Conservation (phyloP, 2,329 filamentous ascomycete genomes). For the Fusarium staphyleae region DNA sequence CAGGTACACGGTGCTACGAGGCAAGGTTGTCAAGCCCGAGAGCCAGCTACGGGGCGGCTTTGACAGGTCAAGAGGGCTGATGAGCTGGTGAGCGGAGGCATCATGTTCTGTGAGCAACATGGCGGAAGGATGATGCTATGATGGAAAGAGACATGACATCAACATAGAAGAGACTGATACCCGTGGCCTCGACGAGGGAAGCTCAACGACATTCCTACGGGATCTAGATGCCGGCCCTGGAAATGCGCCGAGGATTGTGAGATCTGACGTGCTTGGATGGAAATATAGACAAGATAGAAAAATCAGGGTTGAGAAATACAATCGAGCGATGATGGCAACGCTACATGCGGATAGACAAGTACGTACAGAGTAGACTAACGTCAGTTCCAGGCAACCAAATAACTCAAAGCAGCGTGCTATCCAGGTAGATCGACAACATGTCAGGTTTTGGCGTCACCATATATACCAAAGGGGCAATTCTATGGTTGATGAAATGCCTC, state of each 20-base stretch:
- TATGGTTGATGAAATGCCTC: background rate
- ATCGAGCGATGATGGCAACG: background rate
- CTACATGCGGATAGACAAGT: too few relatives aligned
- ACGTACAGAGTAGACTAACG: too few relatives aligned
- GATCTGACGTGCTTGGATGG: background rate
- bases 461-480: too few relatives aligned
- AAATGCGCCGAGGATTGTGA: background rate
- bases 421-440: background rate
- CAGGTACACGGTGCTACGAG: constrained; percentile 86
- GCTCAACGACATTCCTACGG: background rate
- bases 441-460: background rate
- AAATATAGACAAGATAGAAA: constrained; percentile 7
- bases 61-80: constrained; percentile 78
- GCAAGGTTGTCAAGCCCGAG: constrained; percentile 91
- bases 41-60: constrained; percentile 89
- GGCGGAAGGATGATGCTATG: background rate
- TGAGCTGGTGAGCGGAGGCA: constrained; percentile 75
- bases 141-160: background rate
- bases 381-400: background rate
- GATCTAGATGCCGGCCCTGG: background rate
- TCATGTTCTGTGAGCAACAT: background rate
- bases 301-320: background rate
- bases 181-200: constrained; percentile 4
- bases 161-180: constrained; percentile 8
- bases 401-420: constrained; percentile 1